phyloP scores from a whole-genome alignment of 495 filamentous ascomycete genomes.

The Trichocladium uniseriatum region DNA sequence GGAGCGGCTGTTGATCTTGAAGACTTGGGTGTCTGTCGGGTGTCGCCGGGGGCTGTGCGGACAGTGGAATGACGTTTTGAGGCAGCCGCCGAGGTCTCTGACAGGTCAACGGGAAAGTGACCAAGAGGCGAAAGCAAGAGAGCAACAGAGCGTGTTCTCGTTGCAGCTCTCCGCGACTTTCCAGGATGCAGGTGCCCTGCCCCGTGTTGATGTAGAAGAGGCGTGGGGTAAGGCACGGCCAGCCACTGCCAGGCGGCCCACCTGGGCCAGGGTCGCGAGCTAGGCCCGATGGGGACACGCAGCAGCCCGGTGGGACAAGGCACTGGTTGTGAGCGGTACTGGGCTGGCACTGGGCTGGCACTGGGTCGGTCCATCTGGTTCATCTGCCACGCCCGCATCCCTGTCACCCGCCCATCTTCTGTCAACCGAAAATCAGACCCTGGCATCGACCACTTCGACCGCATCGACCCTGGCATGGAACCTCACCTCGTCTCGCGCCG shows the following conservation, averaged over 20 bases:
- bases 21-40: too few species aligned
- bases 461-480: too few species aligned
- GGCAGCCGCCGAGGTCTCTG: slow-evolving; percentile 1
- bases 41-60: background rate
- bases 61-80: slow-evolving; percentile 5
- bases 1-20: background rate
- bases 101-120: background rate
- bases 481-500: too few species aligned
- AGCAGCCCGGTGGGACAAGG: slow-evolving; percentile 1
- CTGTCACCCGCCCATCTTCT: background rate
- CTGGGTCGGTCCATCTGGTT: too few species aligned
- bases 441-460: background rate
- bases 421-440: background rate
- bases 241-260: background rate
- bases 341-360: background rate
- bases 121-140: background rate
- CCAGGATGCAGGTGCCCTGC: background rate
- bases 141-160: slow-evolving; percentile 4
- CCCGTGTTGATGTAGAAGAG: slow-evolving; percentile 7
- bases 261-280: slow-evolving; percentile 5
- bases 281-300: slow-evolving; percentile 6
- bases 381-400: background rate
- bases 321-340: background rate
- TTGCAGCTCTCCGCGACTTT: background rate
- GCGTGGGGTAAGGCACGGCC: slow-evolving; percentile 16